Conservation (phyloP, 2,329 filamentous ascomycete genomes). For the Ascochyta rabiei region DNA sequence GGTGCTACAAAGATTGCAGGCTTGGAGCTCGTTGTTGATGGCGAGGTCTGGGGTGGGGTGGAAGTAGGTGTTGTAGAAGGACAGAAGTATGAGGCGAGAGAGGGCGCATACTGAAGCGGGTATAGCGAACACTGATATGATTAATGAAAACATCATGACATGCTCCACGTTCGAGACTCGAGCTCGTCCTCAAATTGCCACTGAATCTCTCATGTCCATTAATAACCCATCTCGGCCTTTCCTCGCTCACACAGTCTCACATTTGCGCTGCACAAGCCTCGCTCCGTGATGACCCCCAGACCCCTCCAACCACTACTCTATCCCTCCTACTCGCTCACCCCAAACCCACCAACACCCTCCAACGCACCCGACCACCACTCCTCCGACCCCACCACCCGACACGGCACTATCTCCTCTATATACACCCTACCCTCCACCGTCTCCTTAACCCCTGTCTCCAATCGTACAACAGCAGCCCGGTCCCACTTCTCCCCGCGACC, state of each 20-base stretch:
- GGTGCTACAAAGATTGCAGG: constrained; percentile 63
- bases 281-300: background rate
- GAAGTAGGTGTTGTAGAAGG: constrained; percentile 55
- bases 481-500: constrained; percentile 17
- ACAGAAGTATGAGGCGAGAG: constrained; percentile 54
- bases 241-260: too few relatives aligned
- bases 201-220: too few relatives aligned
- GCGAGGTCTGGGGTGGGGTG: constrained; percentile 59
- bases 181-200: too few relatives aligned
- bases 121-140: background rate
- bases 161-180: too few relatives aligned
- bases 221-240: too few relatives aligned
- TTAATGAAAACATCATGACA: background rate
- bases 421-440: constrained; percentile 21
- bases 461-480: constrained; percentile 12
- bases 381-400: constrained; percentile 19
- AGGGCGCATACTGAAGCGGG: constrained; percentile 56
- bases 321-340: background rate
- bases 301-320: too few relatives aligned
- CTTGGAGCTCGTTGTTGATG: constrained; percentile 58
- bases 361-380: constrained; percentile 18
- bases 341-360: constrained; percentile 1
- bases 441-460: constrained; percentile 18
- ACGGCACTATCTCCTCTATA: constrained; percentile 9
- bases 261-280: too few relatives aligned